Percentiles rank a stretch among this genome's conserved stretches.
These are phyloP conservation scores for Chrysanthemum seticuspe DNA, from an alignment of 129 eudicot species.

Conservation along the genomic window DNA sequence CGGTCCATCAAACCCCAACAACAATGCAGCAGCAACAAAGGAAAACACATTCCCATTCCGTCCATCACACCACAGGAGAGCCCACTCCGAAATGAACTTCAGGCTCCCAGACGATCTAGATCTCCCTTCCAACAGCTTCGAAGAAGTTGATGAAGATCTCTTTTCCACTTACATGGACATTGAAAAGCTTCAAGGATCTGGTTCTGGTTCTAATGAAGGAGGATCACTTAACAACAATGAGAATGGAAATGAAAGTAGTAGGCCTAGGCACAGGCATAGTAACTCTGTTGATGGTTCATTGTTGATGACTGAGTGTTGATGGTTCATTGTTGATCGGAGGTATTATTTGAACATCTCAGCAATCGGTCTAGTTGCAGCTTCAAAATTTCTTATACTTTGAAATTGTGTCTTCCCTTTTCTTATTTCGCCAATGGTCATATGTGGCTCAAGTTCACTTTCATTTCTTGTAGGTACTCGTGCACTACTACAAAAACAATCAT, in stretches of 20 bases:
- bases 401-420: no score
- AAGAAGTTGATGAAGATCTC: conserved; percentile 79
- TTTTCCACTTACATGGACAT: conserved; percentile 84
- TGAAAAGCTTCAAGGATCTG: conserved; percentile 58
- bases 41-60: conserved; percentile 40
- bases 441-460: no score
- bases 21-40: conserved; percentile 33
- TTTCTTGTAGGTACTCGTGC: no score
- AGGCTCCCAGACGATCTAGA: conserved; percentile 83
- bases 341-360: no score
- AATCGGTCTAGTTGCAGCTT: no score
- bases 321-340: no score
- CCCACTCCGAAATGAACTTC: conserved; percentile 88
- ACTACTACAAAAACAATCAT: no score
- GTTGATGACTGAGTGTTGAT: conserved; percentile 46
- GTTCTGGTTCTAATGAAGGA: conserved; percentile 19
- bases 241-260: conserved; percentile 20
- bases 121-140: conserved; percentile 72
- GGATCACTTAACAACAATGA: conserved; percentile 2
- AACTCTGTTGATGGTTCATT: conserved; percentile 68
- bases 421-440: no score
- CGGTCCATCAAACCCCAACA: no score
- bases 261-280: conserved; percentile 67
- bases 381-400: no score
- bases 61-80: conserved; percentile 72